Base-by-base conservation (phyloP, 2,329 filamentous ascomycete genomes). In the Venturia asperata region DNA sequence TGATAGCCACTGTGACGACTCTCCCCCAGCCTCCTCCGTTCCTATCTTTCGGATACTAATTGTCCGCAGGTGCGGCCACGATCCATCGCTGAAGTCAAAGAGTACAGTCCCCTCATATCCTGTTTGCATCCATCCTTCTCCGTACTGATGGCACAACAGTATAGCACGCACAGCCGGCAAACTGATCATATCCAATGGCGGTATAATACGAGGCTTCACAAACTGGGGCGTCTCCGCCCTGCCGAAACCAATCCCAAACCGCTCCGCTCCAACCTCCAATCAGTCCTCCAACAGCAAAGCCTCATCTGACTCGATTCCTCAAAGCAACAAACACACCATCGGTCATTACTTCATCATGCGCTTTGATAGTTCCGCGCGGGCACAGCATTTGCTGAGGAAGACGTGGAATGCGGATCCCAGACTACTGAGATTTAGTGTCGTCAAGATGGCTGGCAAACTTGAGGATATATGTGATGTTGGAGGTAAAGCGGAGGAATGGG, bases 291-390 rank as follows among this genome's bases (percentile, higher is more conserved):
- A 17, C 34, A 47, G 6, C 41, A 39, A 58, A 19, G 15, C 39
- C n/a, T n/a, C 49, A 6, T 34, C 47, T 19, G 21, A 43, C n/a
- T 39, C 5, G 3, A 58, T 58, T 17, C 24, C 47, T 5, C 27
- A 64, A 17, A 30, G 39, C 24, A 86, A 89, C 71, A 87, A 86
- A 70, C 89, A 97, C 83, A 85, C 85, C 69, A 84, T 87, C 70
- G 94, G 94, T 65, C 92, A 97, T 81, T 96, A 99, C 83, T 99
- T 99, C 77, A 89, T 96, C 73, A 90, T 99, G 89, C 90, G 94
- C 71, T 99, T 96, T 82, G 94, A 99, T 76, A 80, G 88, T 65
- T 89, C 87, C 67, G 79, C 87, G 9, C 77, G 81, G 62, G 87
- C 90, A 9, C 93, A 97, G 77, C 80, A 89, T 69, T 82, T 86